Percentiles rank a stretch among this genome's conserved stretches.
Conservation (phyloP, 2,329 filamentous ascomycete genomes). For the Talaromyces sp. region DNA sequence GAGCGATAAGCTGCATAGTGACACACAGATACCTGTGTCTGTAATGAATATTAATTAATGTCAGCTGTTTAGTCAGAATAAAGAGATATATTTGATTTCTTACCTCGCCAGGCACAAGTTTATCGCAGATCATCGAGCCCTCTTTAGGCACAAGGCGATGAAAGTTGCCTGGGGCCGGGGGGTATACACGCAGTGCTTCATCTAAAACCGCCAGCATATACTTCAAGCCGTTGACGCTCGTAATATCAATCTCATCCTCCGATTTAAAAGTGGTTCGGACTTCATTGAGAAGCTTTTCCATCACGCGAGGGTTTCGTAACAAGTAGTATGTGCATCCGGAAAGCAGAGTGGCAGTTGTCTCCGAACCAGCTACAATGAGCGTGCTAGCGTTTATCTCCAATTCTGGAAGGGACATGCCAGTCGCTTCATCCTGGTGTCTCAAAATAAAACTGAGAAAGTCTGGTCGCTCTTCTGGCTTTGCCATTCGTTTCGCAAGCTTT, state of each 20-base stretch:
- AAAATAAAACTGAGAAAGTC: constrained; percentile 2
- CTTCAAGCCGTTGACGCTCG: background rate
- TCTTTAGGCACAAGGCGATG: background rate
- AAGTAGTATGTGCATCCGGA: constrained; percentile 1
- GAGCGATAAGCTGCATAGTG: background rate
- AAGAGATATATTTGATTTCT: no score
- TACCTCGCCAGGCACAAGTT: background rate
- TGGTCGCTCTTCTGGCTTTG: background rate
- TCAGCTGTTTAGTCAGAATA: background rate
- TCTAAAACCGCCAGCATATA: background rate
- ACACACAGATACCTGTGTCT: background rate
- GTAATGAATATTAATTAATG: background rate
- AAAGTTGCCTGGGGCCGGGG: background rate
- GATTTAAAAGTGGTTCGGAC: background rate
- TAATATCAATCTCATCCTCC: background rate
- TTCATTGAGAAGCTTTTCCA: background rate
- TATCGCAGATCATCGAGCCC: background rate
- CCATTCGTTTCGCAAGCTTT: background rate
- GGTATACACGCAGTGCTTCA: background rate
- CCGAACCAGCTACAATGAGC: constrained; percentile 1
- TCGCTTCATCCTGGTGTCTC: background rate
- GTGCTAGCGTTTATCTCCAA: background rate
- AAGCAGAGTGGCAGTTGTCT: background rate
- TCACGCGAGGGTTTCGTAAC: background rate
- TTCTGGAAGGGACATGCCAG: background rate